phyloP scores from a whole-genome alignment of 2,329 filamentous ascomycete genomes.

The Huntiella moniliformis region DNA sequence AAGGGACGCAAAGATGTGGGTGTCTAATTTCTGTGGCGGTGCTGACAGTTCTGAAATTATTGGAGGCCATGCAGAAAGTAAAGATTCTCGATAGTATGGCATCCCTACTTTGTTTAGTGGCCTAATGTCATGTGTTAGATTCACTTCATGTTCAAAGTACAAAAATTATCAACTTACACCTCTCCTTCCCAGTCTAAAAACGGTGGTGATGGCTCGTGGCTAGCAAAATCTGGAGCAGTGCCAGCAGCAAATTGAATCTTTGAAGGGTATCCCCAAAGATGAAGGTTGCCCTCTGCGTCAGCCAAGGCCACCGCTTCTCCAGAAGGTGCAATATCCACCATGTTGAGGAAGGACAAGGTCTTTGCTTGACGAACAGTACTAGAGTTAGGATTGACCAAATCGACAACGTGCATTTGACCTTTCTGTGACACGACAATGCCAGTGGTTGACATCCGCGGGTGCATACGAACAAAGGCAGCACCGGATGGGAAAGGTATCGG shows the following conservation, averaged over 20 bases:
- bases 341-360: constrained; percentile 52
- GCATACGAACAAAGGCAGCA: constrained; percentile 88
- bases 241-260: constrained; percentile 80
- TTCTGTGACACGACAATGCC: constrained; percentile 83
- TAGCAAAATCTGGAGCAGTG: constrained; percentile 59
- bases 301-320: constrained; percentile 70
- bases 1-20: constrained; percentile 47
- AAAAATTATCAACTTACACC: constrained; percentile 29
- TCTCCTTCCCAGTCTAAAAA: constrained; percentile 52
- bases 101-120: constrained; percentile 75
- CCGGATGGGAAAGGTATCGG: constrained; percentile 86
- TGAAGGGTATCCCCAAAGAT: constrained; percentile 72
- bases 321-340: constrained; percentile 72
- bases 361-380: constrained; percentile 73
- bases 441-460: constrained; percentile 86
- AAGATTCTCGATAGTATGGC: constrained; percentile 75
- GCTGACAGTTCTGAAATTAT: constrained; percentile 71
- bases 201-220: constrained; percentile 38
- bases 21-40: constrained; percentile 57
- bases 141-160: background rate
- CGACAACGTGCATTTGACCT: constrained; percentile 88
- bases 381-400: constrained; percentile 82
- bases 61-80: constrained; percentile 83
- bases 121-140: constrained; percentile 21
- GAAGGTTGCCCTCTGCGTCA: constrained; percentile 59